Percentiles rank a stretch among this genome's conserved stretches.
These are phyloP conservation scores for Capronia americana DNA, from an alignment of 2,329 filamentous ascomycete genomes.

Conservation along the genomic window DNA sequence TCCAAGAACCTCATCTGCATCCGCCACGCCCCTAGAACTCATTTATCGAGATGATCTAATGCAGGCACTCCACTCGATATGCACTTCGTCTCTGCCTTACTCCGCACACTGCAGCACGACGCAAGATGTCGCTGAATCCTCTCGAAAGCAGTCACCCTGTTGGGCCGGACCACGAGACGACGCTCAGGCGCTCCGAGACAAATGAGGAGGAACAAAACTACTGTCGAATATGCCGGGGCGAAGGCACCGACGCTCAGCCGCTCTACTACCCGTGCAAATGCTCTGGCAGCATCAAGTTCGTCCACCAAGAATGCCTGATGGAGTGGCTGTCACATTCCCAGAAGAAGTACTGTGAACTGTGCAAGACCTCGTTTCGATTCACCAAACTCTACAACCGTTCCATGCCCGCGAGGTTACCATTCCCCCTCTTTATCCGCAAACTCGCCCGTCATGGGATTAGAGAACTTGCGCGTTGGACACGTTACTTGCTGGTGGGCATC, in stretches of 20 bases:
- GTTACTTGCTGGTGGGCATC: constrained; percentile 76
- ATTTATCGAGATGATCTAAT: neutral
- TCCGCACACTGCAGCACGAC: constrained; percentile 4
- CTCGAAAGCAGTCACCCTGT: constrained; percentile 22
- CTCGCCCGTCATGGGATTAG: constrained; percentile 74
- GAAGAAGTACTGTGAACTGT: constrained; percentile 99
- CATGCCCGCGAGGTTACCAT: constrained; percentile 86
- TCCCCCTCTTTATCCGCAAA: constrained; percentile 79
- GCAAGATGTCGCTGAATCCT: constrained; percentile 29
- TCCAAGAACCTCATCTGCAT: neutral
- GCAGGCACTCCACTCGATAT: neutral
- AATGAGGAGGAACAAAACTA: constrained; percentile 68
- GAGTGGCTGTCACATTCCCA: constrained; percentile 98
- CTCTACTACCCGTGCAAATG: constrained; percentile 99
- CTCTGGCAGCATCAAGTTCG: constrained; percentile 97
- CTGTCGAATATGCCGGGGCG: constrained; percentile 96
- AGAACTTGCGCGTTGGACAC: constrained; percentile 77
- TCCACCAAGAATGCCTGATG: constrained; percentile 97
- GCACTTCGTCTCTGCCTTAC: neutral
- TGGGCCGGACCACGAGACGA: constrained; percentile 9
- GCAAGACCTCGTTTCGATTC: constrained; percentile 97
- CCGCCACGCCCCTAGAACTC: neutral
- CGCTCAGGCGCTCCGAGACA: constrained; percentile 23
- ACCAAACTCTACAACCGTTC: constrained; percentile 95
- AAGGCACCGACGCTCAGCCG: constrained; percentile 80